A percentile compares a stretch with the other conserved stretches of the same genome.
phyloP scores from a whole-genome alignment of 345 rosid species.

The Erysimum cheiranthoides region DNA sequence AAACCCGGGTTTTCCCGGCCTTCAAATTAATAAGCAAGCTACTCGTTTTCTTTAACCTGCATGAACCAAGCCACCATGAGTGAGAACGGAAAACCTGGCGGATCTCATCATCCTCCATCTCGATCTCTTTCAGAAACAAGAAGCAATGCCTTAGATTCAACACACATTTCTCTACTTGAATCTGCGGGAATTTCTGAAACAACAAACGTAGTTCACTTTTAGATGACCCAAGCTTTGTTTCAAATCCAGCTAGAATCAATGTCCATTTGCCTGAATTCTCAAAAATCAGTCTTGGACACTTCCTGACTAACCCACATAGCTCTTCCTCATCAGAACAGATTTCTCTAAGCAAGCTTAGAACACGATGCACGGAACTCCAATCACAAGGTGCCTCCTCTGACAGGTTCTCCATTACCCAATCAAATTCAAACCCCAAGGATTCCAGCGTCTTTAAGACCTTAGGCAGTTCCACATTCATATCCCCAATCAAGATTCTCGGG shows the following conservation, averaged over 20 bases:
- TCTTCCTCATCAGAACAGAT: constrained; percentile 48
- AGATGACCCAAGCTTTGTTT: constrained; percentile 63
- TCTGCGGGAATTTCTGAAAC: constrained; percentile 62
- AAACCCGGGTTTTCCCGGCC: constrained; percentile 60
- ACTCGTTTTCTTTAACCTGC: constrained; percentile 60
- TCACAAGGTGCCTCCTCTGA: constrained; percentile 52
- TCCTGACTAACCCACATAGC: constrained; percentile 57
- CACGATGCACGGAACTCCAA: constrained; percentile 63
- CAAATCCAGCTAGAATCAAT: constrained; percentile 54
- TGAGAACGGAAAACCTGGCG: constrained; percentile 55
- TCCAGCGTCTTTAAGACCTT: constrained; percentile 57
- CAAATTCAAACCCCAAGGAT: constrained; percentile 53
- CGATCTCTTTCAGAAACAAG: constrained; percentile 60
- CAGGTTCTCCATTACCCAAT: constrained; percentile 59
- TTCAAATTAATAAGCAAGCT: constrained; percentile 55
- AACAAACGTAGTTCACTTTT: constrained; percentile 50
- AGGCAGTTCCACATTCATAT: constrained; percentile 52
- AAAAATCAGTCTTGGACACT: constrained; percentile 62
- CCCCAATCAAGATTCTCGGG: constrained; percentile 65
- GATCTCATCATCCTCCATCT: constrained; percentile 61
- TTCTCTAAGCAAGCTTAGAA: constrained; percentile 52
- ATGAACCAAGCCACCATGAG: constrained; percentile 56
- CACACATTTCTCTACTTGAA: constrained; percentile 53
- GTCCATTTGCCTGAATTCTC: constrained; percentile 62
- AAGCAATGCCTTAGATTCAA: constrained; percentile 62